These are phyloP conservation scores for Cutaneotrichosporon mucoides DNA, from an alignment of 1,284 basidiomycete species.

Conservation along the genomic window DNA sequence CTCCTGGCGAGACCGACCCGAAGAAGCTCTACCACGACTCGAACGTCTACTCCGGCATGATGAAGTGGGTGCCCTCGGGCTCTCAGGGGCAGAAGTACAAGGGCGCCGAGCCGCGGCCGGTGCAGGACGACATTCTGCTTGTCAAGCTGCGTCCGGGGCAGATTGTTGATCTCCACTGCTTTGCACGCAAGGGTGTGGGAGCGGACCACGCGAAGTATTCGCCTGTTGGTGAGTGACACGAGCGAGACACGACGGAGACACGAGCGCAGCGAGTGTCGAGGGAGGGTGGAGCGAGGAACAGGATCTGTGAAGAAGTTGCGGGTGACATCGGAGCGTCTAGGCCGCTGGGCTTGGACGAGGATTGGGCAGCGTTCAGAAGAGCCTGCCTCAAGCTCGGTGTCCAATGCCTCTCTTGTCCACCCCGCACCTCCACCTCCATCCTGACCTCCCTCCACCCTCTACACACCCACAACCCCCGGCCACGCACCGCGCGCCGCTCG, in stretches of 20 bases:
- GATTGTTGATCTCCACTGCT: constrained; percentile 76
- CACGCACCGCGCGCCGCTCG: too few species aligned
- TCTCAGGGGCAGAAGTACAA: constrained; percentile 60
- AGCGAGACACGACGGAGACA: too few species aligned
- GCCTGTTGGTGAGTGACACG: constrained; percentile 89
- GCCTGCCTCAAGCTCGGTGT: too few species aligned
- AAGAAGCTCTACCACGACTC: constrained; percentile 63
- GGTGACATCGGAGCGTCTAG: too few species aligned
- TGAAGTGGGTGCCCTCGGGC: constrained; percentile 82
- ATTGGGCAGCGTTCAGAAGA: too few species aligned
- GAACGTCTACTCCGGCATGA: constrained; percentile 68
- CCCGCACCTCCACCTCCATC: too few species aligned
- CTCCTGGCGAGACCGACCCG: constrained; percentile 61
- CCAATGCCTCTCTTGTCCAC: too few species aligned
- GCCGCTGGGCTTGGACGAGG: too few species aligned
- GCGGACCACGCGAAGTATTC: constrained; percentile 97
- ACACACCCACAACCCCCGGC: neutral
- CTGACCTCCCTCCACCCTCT: too few species aligned
- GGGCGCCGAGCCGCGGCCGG: constrained; percentile 34
- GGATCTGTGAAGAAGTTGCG: too few species aligned
- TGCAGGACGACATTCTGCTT: constrained; percentile 80
- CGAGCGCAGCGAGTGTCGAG: too few species aligned
- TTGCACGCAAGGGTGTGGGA: constrained; percentile 76
- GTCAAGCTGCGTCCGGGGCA: constrained; percentile 88
- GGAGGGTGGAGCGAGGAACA: too few species aligned